Conservation (phyloP, 164 flowering plant genomes). For the Macadamia tetraphylla region DNA sequence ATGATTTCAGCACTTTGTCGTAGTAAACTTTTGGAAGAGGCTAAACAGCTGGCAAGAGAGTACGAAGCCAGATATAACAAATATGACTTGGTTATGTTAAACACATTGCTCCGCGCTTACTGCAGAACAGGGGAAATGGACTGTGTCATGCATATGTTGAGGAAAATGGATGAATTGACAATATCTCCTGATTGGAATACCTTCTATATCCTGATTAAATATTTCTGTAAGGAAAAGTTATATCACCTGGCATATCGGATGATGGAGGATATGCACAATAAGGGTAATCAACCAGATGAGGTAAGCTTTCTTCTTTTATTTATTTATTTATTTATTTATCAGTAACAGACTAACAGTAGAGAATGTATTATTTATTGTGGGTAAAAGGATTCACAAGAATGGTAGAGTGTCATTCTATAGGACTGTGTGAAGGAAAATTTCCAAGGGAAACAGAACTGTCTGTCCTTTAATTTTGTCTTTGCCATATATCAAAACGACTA, state of each 20-base stretch:
- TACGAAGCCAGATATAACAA: conserved; percentile 58
- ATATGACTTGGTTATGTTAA: conserved; percentile 75
- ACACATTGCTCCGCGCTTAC: conserved; percentile 77
- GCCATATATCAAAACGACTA: neutral
- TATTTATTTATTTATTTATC: too few species aligned
- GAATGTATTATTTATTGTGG: too few species aligned
- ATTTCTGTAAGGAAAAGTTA: conserved; percentile 69
- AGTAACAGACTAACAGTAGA: too few species aligned
- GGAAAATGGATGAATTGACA: conserved; percentile 74
- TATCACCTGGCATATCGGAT: conserved; percentile 71
- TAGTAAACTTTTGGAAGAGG: conserved; percentile 58
- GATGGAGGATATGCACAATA: conserved; percentile 71
- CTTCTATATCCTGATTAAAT: conserved; percentile 64
- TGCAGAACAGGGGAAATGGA: conserved; percentile 90
- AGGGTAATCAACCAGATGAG: conserved; percentile 77
- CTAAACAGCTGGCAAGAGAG: conserved; percentile 63
- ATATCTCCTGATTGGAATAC: conserved; percentile 80
- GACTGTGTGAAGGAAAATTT: too few species aligned
- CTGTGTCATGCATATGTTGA: conserved; percentile 67
- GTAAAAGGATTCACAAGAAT: too few species aligned
- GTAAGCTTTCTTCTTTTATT: conserved; percentile 23
- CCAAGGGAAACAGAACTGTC: too few species aligned
- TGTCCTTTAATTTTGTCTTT: neutral
- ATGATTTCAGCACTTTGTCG: conserved; percentile 89
- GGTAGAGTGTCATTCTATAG: too few species aligned